These are phyloP conservation scores for Styphnolobium japonicum DNA, from an alignment of 306 rosid species.

Conservation along the genomic window DNA sequence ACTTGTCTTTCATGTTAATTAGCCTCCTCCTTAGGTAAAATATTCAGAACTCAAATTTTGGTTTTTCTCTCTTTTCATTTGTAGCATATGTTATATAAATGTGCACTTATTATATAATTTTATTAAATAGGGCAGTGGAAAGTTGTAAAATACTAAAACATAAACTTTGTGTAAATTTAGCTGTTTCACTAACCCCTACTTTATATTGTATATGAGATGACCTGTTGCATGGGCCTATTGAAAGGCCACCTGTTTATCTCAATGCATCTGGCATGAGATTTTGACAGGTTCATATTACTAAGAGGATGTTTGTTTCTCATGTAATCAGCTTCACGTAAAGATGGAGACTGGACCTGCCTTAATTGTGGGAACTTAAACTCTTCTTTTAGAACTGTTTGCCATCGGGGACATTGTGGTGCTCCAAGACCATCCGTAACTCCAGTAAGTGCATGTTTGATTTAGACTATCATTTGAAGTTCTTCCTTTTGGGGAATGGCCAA, in stretches of 20 bases:
- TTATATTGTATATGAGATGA: neutral
- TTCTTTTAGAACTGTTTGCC: slow-evolving; percentile 48
- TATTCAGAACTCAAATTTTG: too few relatives aligned
- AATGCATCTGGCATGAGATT: neutral
- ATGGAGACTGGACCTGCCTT: slow-evolving; percentile 57
- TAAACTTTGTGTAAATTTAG: neutral
- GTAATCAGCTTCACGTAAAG: slow-evolving; percentile 39
- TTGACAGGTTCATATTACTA: neutral
- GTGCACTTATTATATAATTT: too few relatives aligned
- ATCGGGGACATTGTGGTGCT: slow-evolving; percentile 42
- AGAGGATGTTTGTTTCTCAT: slow-evolving; percentile 12
- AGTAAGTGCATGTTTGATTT: slow-evolving; percentile 22
- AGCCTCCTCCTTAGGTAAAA: neutral
- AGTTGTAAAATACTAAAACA: too few relatives aligned
- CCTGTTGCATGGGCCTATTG: neutral
- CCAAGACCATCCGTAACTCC: slow-evolving; percentile 40
- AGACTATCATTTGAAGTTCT: neutral
- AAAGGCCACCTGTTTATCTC: neutral
- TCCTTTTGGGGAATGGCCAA: neutral
- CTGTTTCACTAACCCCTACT: neutral
- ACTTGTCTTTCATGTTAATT: neutral
- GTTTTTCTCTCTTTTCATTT: neutral
- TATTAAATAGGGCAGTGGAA: too few relatives aligned
- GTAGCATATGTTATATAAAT: too few relatives aligned
- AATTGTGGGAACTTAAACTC: slow-evolving; percentile 53